Base-by-base conservation (phyloP, 2,329 filamentous ascomycete species). In the Chrysoporthe austroafricana region DNA sequence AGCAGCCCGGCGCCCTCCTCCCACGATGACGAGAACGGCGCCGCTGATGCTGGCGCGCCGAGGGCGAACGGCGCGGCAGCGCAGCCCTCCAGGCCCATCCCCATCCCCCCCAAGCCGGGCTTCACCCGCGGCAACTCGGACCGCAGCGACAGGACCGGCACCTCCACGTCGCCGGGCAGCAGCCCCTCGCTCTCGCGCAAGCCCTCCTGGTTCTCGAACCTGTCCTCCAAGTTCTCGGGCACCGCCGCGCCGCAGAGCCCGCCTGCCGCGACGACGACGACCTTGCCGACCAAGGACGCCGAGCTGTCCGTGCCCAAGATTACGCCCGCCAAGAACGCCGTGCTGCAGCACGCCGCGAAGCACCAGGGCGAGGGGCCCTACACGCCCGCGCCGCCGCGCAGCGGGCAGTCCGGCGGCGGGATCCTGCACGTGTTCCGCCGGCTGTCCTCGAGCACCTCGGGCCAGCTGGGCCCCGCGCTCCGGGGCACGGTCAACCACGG, bases 131-230 rank as follows among this genome's bases (percentile, higher is more conserved):
- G 72, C 62, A 70, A 70, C 43, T 77, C 80, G 0, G 74, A 73
- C 18, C 48, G 61, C 46, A 76, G 79, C 43, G 44, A 46, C 11
- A 78, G 75, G 73, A 77, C 72, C 66, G 73, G 76, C 66, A 75
- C 73, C 66, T 72, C 79, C 48, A 36, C 26, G 14, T 58, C 54
- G 26, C 63, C 54, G 18, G 60, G 60, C 46, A 18, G 73, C 66
- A 69, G 75, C 73, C 63, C 79, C 21, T 78, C 81, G 1, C 78
- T 81, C 8, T 80, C 83, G 58, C 84, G 88, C 64, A 86, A 93
- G 71, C 90, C 89, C 70, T 97, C 94, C 16, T 99, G 96, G 96
- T 94, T 98, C 75, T 93, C 92, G 66, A 97, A 89, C 75, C 88
- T 98, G 72, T 96, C 93, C 71, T 95, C 93, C 72, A 97, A 97